Evolutionary conservation across 257 asterid species (phyloP).

Genomic region (Nemophila menziesii): DNA sequence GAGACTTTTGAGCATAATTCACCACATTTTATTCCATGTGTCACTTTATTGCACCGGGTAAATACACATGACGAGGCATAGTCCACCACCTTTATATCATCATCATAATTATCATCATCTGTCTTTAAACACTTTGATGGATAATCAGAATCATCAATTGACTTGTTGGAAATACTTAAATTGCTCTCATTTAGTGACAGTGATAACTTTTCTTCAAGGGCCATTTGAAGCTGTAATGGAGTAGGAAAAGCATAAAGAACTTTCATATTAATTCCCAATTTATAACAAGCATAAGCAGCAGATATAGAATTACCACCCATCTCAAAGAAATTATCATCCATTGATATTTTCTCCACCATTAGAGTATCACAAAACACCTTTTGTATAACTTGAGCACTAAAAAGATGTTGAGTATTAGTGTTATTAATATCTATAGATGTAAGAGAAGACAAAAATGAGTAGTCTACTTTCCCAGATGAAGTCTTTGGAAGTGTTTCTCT

Average conservation of each 20-base stretch:
- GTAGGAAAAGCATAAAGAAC: slow-evolving; percentile 63
- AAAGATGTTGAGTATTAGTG: slow-evolving; percentile 25
- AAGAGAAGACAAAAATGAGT: slow-evolving; percentile 43
- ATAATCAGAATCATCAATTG: slow-evolving; percentile 13
- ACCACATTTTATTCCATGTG: slow-evolving; percentile 34
- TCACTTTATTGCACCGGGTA: slow-evolving; percentile 69
- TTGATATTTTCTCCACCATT: slow-evolving; percentile 51
- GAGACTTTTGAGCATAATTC: slow-evolving; percentile 19
- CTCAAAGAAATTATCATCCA: slow-evolving; percentile 59
- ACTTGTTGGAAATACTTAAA: slow-evolving; percentile 12
- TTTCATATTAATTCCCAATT: slow-evolving; percentile 77
- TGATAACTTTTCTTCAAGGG: slow-evolving; percentile 30
- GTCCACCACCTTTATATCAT: slow-evolving; percentile 15
- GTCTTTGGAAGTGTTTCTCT: slow-evolving; percentile 55
- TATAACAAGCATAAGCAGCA: slow-evolving; percentile 73
- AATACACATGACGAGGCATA: slow-evolving; percentile 43
- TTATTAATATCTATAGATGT: slow-evolving; percentile 16
- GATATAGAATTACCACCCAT: slow-evolving; percentile 84
- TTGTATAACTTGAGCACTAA: slow-evolving; percentile 35
- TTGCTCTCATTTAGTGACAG: slow-evolving; percentile 18
- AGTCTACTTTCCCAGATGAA: slow-evolving; percentile 82
- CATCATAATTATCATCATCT: slow-evolving; percentile 14
- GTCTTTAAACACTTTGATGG: slow-evolving; percentile 41
- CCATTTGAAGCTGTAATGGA: slow-evolving; percentile 53
- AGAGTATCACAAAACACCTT: slow-evolving; percentile 73